Evolutionary conservation across 2,329 filamentous ascomycete genomes (phyloP).

Genomic region (Colletotrichum gigasporum): DNA sequence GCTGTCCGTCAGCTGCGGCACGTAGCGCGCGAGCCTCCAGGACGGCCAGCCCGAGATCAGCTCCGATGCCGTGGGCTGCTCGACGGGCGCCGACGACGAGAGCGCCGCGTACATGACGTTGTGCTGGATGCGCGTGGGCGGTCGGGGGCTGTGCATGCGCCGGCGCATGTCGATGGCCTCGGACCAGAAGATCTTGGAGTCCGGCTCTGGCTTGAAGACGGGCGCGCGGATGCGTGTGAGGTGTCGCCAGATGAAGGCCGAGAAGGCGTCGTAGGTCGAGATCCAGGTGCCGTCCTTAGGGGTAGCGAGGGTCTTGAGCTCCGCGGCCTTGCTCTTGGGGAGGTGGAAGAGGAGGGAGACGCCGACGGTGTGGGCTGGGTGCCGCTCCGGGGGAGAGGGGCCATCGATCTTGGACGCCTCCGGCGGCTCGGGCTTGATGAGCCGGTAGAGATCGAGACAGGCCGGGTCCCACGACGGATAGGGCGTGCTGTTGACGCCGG

Average conservation of each 20-base stretch:
- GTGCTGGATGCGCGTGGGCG: slow-evolving; percentile 44
- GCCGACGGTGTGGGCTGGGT: slow-evolving; percentile 39
- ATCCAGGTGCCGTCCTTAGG: slow-evolving; percentile 49
- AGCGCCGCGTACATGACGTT: slow-evolving; percentile 44
- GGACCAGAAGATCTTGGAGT: slow-evolving; percentile 41
- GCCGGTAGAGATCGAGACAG: slow-evolving; percentile 44
- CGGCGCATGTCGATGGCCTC: slow-evolving; percentile 51
- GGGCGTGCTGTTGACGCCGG: slow-evolving; percentile 39
- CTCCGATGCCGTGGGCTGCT: slow-evolving; percentile 42
- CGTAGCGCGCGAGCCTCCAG: slow-evolving; percentile 45
- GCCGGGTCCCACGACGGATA: slow-evolving; percentile 47
- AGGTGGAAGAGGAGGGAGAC: slow-evolving; percentile 51
- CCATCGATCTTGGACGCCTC: slow-evolving; percentile 43
- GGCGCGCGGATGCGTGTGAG: slow-evolving; percentile 45
- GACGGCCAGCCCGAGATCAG: slow-evolving; percentile 48
- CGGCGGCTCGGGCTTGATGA: slow-evolving; percentile 40
- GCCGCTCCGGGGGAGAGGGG: slow-evolving; percentile 37
- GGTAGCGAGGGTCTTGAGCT: slow-evolving; percentile 47
- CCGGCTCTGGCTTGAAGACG: slow-evolving; percentile 43
- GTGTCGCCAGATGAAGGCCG: slow-evolving; percentile 52
- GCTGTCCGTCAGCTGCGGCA: slow-evolving; percentile 47
- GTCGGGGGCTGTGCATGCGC: slow-evolving; percentile 37
- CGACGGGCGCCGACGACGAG: slow-evolving; percentile 37
- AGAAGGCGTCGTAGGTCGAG: slow-evolving; percentile 56
- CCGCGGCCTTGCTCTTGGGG: slow-evolving; percentile 51